A percentile compares a stretch with the other conserved stretches of the same genome.
Conservation (phyloP, 108 stramenopile species). For the Nitzschia palea region DNA sequence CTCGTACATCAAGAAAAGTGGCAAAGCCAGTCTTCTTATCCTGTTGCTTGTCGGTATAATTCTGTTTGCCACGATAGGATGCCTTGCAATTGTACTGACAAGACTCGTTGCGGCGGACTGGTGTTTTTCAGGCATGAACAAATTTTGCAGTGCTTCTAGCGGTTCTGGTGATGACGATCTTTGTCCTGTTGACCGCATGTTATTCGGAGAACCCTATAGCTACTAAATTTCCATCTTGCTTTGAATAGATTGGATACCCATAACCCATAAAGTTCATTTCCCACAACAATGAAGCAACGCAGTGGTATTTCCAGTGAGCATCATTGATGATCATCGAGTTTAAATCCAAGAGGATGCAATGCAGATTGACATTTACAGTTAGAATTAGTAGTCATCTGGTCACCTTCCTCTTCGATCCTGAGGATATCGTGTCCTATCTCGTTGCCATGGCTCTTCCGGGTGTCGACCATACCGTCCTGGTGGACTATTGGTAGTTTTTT, state of each 20-base stretch:
- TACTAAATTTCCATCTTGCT: not conserved
- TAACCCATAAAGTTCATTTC: too few relatives aligned
- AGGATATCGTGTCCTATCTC: not conserved
- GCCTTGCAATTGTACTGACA: constrained; percentile 56
- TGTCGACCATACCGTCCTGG: too few relatives aligned
- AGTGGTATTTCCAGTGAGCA: too few relatives aligned
- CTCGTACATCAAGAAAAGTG: constrained; percentile 63
- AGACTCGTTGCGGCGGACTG: constrained; percentile 41
- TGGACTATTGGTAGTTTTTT: too few relatives aligned
- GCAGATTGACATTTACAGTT: too few relatives aligned
- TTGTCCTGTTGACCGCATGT: constrained; percentile 7
- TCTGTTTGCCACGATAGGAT: constrained; percentile 58
- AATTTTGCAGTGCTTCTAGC: constrained; percentile 47
- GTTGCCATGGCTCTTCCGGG: not conserved
- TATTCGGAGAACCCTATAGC: constrained; percentile 3
- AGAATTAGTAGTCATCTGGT: not conserved
- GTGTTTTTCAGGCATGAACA: constrained; percentile 63
- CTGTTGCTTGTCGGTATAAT: constrained; percentile 62
- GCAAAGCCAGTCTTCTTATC: constrained; percentile 55
- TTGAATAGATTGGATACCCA: too few relatives aligned
- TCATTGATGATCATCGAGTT: too few relatives aligned
- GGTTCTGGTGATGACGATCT: constrained; percentile 9
- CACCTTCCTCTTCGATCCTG: not conserved
- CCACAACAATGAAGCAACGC: too few relatives aligned
- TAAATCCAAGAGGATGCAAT: too few relatives aligned